Conservation (phyloP, 2,329 filamentous ascomycete species). For the Penicillium sp. region DNA sequence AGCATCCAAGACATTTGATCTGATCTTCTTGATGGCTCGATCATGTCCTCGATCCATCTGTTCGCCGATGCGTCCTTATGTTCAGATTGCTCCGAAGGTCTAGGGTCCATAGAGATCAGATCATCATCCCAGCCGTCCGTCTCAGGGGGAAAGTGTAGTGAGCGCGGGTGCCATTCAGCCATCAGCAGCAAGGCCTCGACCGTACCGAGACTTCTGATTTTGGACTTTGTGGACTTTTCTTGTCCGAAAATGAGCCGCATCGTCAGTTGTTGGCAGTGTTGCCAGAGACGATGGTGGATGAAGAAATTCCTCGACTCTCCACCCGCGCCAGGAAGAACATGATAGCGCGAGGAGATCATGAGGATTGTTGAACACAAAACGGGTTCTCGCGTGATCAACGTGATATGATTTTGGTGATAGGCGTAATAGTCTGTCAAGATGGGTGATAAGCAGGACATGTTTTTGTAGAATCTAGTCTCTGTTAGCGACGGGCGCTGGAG, state of each 20-base stretch:
- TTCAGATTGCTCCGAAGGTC: conserved; percentile 31
- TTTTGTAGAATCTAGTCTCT: conserved; percentile 48
- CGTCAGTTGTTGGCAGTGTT: conserved; percentile 56
- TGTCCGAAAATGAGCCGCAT: conserved; percentile 57
- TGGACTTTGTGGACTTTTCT: conserved; percentile 54
- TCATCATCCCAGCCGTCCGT: conserved; percentile 60
- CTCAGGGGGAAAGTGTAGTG: conserved; percentile 56
- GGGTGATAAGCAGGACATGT: conserved; percentile 54
- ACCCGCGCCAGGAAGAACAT: conserved; percentile 45
- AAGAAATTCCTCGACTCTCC: conserved; percentile 54
- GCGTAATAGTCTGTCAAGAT: conserved; percentile 54
- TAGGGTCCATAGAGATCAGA: conserved; percentile 46
- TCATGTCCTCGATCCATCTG: conserved; percentile 56
- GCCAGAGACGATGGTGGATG: conserved; percentile 57
- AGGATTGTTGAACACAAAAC: conserved; percentile 56
- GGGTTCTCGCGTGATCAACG: conserved; percentile 54
- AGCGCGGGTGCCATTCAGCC: conserved; percentile 60
- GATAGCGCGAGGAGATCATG: conserved; percentile 58
- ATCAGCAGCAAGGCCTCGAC: conserved; percentile 57
- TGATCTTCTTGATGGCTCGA: conserved; percentile 55
- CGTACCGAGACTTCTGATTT: conserved; percentile 52
- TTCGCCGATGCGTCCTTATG: conserved; percentile 35
- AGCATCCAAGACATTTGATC: conserved; percentile 64
- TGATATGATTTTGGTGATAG: conserved; percentile 51
- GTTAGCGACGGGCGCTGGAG: not conserved